phyloP scores from a whole-genome alignment of 2,329 filamentous ascomycete genomes.

The Colletotrichum horii region DNA sequence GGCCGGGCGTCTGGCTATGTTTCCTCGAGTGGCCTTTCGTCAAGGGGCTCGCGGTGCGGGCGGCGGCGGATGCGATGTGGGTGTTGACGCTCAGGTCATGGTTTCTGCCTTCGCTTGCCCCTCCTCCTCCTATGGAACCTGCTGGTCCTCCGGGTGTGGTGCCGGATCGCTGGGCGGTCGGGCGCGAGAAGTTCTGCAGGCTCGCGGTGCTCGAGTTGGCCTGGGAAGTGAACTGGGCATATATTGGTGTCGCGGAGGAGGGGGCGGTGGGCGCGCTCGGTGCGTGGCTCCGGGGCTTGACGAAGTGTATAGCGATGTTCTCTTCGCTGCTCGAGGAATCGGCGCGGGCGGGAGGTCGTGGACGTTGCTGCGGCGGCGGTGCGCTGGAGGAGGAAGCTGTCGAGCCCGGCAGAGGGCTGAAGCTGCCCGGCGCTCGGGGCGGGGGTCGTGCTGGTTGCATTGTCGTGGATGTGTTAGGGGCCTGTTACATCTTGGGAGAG shows the following conservation, averaged over 20 bases:
- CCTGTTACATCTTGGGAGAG: slow-evolving; percentile 48
- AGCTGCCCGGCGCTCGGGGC: slow-evolving; percentile 58
- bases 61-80: slow-evolving; percentile 30
- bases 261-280: slow-evolving; percentile 20
- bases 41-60: slow-evolving; percentile 30
- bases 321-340: slow-evolving; percentile 54
- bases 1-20: slow-evolving; percentile 76
- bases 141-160: slow-evolving; percentile 9
- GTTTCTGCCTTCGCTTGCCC: not conserved
- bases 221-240: slow-evolving; percentile 52
- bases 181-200: slow-evolving; percentile 65
- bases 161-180: slow-evolving; percentile 38
- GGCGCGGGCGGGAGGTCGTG: slow-evolving; percentile 41
- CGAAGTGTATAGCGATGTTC: slow-evolving; percentile 44
- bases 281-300: slow-evolving; percentile 45
- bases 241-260: slow-evolving; percentile 39
- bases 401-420: slow-evolving; percentile 53
- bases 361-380: slow-evolving; percentile 31
- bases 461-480: slow-evolving; percentile 32
- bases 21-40: slow-evolving; percentile 60
- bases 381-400: slow-evolving; percentile 28
- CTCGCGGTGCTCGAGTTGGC: slow-evolving; percentile 52
- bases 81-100: not conserved
- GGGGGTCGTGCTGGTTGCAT: slow-evolving; percentile 57
- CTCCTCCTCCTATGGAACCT: not conserved